A percentile compares a stretch with the other conserved stretches of the same genome.
These are phyloP conservation scores for Xenoacremonium recifei DNA, from an alignment of 2,329 filamentous ascomycete genomes.

Conservation along the genomic window DNA sequence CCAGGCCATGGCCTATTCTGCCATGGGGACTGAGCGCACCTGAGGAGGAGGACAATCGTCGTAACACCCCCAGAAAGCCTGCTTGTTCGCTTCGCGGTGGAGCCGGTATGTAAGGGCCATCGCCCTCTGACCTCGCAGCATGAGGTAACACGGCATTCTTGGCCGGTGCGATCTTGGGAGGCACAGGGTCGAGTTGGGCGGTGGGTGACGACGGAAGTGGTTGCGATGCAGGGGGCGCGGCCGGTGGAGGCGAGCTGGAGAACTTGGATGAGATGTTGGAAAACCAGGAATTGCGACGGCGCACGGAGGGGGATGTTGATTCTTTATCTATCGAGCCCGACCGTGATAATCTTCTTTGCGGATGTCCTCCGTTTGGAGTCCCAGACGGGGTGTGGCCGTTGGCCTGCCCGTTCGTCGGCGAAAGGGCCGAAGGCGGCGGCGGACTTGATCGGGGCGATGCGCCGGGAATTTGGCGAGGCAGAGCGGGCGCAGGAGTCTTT, in stretches of 20 bases:
- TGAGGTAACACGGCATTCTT: slow-evolving; percentile 62
- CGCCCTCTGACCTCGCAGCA: slow-evolving; percentile 53
- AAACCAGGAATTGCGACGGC: slow-evolving; percentile 82
- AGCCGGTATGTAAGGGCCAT: slow-evolving; percentile 69
- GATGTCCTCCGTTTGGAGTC: slow-evolving; percentile 21
- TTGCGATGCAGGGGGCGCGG: slow-evolving; percentile 28
- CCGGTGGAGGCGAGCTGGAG: slow-evolving; percentile 45
- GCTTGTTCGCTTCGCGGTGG: slow-evolving; percentile 67
- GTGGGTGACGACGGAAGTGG: slow-evolving; percentile 24
- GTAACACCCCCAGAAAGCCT: slow-evolving; percentile 78
- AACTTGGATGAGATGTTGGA: slow-evolving; percentile 92
- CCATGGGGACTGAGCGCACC: slow-evolving; percentile 27
- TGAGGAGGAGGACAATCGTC: slow-evolving; percentile 73
- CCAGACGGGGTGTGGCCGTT: slow-evolving; percentile 15
- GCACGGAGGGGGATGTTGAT: slow-evolving; percentile 32
- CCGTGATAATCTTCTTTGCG: slow-evolving; percentile 27
- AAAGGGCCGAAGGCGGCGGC: slow-evolving; percentile 23
- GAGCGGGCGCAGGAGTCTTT: slow-evolving; percentile 24
- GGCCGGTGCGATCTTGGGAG: slow-evolving; percentile 48
- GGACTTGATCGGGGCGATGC: slow-evolving; percentile 26
- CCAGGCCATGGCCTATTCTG: slow-evolving; percentile 60
- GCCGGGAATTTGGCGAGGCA: slow-evolving; percentile 33
- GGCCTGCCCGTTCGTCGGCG: slow-evolving; percentile 16
- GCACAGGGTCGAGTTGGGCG: slow-evolving; percentile 38
- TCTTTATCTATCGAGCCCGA: slow-evolving; percentile 37